Conservation (phyloP, 2,329 filamentous ascomycete genomes). For the Malbranchea cinnamomea region DNA sequence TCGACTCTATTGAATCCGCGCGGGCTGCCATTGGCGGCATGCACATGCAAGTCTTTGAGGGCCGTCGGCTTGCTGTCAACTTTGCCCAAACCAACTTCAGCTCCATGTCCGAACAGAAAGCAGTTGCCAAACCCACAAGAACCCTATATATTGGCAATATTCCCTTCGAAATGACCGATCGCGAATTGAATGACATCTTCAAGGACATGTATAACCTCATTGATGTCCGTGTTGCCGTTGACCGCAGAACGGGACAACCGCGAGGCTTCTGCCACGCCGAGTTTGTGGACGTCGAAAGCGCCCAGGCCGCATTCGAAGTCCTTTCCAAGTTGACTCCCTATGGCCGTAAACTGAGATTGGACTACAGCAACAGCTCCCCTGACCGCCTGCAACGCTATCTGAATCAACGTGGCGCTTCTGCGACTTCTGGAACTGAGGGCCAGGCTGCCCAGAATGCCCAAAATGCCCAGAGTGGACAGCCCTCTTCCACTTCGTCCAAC, state of each 20-base stretch:
- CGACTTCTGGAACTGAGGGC: too few relatives aligned
- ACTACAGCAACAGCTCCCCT: slow-evolving; percentile 41
- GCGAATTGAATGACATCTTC: slow-evolving; percentile 68
- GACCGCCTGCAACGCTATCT: too few relatives aligned
- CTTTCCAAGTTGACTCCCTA: slow-evolving; percentile 47
- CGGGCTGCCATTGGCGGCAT: slow-evolving; percentile 40
- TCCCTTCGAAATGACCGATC: slow-evolving; percentile 71
- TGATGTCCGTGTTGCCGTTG: slow-evolving; percentile 69
- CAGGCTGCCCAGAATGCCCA: too few relatives aligned
- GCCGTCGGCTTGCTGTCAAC: slow-evolving; percentile 48
- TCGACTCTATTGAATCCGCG: slow-evolving; percentile 38
- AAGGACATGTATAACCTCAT: slow-evolving; percentile 51
- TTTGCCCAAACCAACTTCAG: slow-evolving; percentile 31
- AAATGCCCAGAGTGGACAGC: too few relatives aligned
- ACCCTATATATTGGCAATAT: slow-evolving; percentile 77
- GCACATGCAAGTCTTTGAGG: slow-evolving; percentile 47
- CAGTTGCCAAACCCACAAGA: slow-evolving; percentile 37
- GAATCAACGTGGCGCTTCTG: too few relatives aligned
- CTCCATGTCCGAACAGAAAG: slow-evolving; percentile 4
- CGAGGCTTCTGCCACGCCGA: slow-evolving; percentile 76
- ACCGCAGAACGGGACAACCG: slow-evolving; percentile 64
- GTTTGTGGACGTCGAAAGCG: slow-evolving; percentile 53
- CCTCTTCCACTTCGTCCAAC: too few relatives aligned
- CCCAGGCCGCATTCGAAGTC: slow-evolving; percentile 42
- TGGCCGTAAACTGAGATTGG: slow-evolving; percentile 49